phyloP scores from a whole-genome alignment of 768 basidiomycete genomes.

The Psilocybe azurescens region DNA sequence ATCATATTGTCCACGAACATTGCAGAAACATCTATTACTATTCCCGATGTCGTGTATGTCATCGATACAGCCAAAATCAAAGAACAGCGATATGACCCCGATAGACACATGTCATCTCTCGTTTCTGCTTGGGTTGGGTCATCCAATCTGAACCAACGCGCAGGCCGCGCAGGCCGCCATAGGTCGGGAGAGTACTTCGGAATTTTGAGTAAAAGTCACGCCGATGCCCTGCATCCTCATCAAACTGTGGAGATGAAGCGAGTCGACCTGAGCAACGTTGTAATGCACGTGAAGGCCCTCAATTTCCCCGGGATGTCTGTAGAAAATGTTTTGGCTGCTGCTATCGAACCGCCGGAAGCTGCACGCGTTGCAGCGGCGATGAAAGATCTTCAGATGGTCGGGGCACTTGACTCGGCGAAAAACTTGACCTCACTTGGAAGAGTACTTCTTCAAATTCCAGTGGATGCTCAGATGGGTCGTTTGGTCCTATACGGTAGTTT shows the following conservation, averaged over 20 bases:
- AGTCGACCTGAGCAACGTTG: conserved; percentile 86
- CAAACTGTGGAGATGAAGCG: conserved; percentile 97
- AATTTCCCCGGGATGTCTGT: conserved; percentile 86
- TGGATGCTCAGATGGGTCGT: conserved; percentile 90
- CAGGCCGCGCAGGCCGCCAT: conserved; percentile 92
- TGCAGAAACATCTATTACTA: conserved; percentile 94
- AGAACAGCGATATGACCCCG: conserved; percentile 88
- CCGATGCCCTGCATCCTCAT: conserved; percentile 69
- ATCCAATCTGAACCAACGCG: conserved; percentile 90
- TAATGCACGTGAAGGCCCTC: conserved; percentile 96
- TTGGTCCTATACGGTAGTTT: conserved; percentile 89
- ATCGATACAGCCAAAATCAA: conserved; percentile 90
- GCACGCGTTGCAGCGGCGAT: conserved; percentile 82
- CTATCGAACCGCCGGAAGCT: conserved; percentile 88
- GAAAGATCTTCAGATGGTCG: conserved; percentile 80
- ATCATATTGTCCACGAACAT: conserved; percentile 95
- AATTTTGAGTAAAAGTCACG: conserved; percentile 69
- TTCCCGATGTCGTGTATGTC: conserved; percentile 94
- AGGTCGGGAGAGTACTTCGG: conserved; percentile 91
- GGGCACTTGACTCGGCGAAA: conserved; percentile 79
- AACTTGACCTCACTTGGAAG: conserved; percentile 87
- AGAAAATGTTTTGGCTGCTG: conserved; percentile 82
- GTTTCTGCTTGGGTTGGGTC: conserved; percentile 91
- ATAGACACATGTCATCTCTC: conserved; percentile 86
- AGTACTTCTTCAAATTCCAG: conserved; percentile 86